Conservation (phyloP, 2,329 filamentous ascomycete genomes). For the Lachnellula hyalina region DNA sequence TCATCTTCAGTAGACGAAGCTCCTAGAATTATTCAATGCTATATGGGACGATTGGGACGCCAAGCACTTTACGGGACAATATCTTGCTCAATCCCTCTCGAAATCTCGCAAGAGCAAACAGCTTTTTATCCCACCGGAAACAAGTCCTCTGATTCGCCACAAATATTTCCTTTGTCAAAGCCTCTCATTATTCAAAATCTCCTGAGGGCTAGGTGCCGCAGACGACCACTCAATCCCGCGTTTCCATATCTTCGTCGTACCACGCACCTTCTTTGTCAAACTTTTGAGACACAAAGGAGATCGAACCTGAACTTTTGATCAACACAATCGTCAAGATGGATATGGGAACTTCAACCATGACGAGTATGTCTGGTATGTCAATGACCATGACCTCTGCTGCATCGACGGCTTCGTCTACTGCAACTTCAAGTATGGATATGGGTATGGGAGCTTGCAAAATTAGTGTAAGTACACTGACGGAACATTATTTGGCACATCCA, state of each 20-base stretch:
- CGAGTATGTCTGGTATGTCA: not conserved
- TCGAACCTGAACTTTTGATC: not conserved
- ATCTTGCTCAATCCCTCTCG: constrained; percentile 12
- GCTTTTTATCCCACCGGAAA: not conserved
- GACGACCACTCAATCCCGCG: not conserved
- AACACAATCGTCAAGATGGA: constrained; percentile 11
- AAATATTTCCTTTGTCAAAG: not conserved
- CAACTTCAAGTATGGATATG: constrained; percentile 4
- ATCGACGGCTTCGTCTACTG: constrained; percentile 1
- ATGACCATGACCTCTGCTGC: constrained; percentile 6
- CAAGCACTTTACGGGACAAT: not conserved
- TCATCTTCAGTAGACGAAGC: too few species aligned
- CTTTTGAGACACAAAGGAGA: not conserved
- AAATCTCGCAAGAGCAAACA: not conserved
- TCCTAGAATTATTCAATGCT: not conserved
- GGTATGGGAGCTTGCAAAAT: constrained; percentile 11
- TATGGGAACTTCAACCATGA: constrained; percentile 17
- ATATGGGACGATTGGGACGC: not conserved
- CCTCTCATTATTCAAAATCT: not conserved
- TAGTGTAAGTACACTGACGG: constrained; percentile 2
- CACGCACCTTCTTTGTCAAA: not conserved
- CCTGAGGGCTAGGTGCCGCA: too few species aligned
- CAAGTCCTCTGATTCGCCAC: not conserved
- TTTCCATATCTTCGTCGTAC: not conserved
- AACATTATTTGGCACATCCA: too few species aligned